Evolutionary conservation across 1,284 basidiomycete genomes (phyloP), one percentile per base, ranked within the genome.

Genomic region (Tilletia indica): DNA sequence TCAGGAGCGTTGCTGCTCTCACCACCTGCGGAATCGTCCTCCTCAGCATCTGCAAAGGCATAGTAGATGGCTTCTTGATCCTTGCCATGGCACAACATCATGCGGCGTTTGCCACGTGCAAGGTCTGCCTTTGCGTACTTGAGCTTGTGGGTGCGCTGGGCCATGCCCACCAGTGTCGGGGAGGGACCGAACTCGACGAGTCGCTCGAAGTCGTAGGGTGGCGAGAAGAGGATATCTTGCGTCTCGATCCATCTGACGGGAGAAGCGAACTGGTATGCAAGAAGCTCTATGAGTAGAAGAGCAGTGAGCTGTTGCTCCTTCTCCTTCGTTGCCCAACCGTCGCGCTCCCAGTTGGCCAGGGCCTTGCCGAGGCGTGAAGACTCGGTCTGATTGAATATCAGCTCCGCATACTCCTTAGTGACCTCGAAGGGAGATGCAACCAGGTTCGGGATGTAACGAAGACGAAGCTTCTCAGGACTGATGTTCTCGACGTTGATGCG

Each of bases 51-150:
- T 85, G 98, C 96, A 85, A 94, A 97, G 81, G 93, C 90, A 86
- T 98, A 99, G 87, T 98, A 98, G 66, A 98, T 94, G 85, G 98
- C 94, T 86, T 96, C 97, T 76, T 89, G 89, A 85, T 99, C 91
- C 89, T 98, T 99, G 67, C 94, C 90, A 79, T 94, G 92, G 85
- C 96, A 98, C 74, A 93, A 89, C 81, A 99, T 94, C 34, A 88
- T 87, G 73, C 96, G 91, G 68, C 88, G 89, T 81, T 89, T 91
- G 77, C 91, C 91, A 74, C 91, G 87, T 2, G 95, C 93, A 76
- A 93, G 92, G 81, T 99, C 96, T 79, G 90, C 88, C 3, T 89
- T 88, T 86, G 97, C 96, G 86, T 96, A 99, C 86, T 97, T 97
- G 74, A 95, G 93, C 87, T 96, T 96, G 84, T 93, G 88, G 0